These are phyloP conservation scores for Pharnaceum exiguum DNA, from an alignment of 148 eudicot species.

Conservation along the genomic window DNA sequence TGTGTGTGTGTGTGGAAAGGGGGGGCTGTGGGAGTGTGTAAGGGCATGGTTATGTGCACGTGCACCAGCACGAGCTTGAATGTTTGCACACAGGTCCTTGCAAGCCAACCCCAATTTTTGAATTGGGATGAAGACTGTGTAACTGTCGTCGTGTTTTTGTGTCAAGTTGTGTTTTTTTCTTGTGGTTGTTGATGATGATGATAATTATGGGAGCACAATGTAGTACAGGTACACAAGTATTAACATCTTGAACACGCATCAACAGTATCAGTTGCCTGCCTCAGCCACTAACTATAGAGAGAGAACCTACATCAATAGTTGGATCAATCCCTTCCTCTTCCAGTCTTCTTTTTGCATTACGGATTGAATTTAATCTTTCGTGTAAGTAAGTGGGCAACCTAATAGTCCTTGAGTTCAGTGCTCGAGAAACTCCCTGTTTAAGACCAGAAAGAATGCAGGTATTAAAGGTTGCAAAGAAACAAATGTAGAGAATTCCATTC, in stretches of 20 bases:
- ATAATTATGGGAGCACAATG: no score
- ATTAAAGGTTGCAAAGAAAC: not conserved
- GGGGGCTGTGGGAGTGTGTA: no score
- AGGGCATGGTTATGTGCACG: no score
- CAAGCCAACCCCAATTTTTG: no score
- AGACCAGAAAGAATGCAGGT: slow-evolving; percentile 8
- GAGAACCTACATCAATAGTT: slow-evolving; percentile 63
- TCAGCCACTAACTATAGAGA: not conserved
- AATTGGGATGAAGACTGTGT: no score
- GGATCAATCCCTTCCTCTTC: slow-evolving; percentile 80
- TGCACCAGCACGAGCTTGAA: no score
- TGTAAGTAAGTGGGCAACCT: slow-evolving; percentile 83
- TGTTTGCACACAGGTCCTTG: no score
- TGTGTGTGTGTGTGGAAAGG: no score
- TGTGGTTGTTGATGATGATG: no score
- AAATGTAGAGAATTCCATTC: not conserved
- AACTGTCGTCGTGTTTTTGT: no score
- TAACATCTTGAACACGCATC: not conserved
- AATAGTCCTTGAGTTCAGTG: slow-evolving; percentile 72
- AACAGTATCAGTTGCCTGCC: not conserved
- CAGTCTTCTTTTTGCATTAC: slow-evolving; percentile 68
- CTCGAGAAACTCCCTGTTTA: slow-evolving; percentile 85
- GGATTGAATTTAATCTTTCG: slow-evolving; percentile 77
- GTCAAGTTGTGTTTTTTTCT: no score
- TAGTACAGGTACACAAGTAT: no score